These are phyloP conservation scores for Globisporangium heterothallicum DNA, from an alignment of 352 stramenopile genomes.

Conservation along the genomic window DNA sequence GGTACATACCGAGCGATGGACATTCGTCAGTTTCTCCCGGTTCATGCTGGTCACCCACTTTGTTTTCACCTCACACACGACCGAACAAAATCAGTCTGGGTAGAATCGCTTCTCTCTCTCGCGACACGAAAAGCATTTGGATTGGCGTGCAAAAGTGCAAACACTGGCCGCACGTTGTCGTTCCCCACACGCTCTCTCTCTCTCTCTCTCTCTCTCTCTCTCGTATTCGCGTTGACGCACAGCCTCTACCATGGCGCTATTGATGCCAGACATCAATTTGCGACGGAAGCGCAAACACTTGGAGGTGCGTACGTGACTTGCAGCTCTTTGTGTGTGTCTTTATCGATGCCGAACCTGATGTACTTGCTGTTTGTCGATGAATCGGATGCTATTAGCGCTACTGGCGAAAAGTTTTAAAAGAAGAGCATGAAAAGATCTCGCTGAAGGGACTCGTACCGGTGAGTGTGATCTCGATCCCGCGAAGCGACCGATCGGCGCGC, in stretches of 20 bases:
- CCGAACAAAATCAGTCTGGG: not conserved
- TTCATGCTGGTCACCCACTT: not conserved
- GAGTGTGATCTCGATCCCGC: conserved; percentile 14
- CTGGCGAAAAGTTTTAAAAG: conserved; percentile 32
- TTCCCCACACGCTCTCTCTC: too few relatives aligned
- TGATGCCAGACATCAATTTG: conserved; percentile 71
- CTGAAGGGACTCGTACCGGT: conserved; percentile 16
- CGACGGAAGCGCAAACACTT: conserved; percentile 49
- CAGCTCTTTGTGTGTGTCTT: not conserved
- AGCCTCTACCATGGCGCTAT: conserved; percentile 32
- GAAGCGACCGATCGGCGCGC: conserved; percentile 12
- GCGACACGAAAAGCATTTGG: not conserved
- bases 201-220: too few relatives aligned
- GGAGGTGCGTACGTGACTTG: conserved; percentile 26
- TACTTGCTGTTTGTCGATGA: conserved; percentile 1
- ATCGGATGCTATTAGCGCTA: conserved; percentile 21
- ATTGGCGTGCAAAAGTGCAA: not conserved
- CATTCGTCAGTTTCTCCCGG: too few relatives aligned
- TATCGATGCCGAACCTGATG: too few relatives aligned
- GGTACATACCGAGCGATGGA: too few relatives aligned
- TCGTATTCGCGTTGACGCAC: not conserved
- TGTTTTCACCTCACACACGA: not conserved
- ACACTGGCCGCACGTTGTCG: too few relatives aligned
- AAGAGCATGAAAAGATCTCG: conserved; percentile 24
- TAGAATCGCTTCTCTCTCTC: not conserved